Evolutionary conservation across 2,329 filamentous ascomycete genomes (phyloP).

Genomic region (Ophiostoma ips): DNA sequence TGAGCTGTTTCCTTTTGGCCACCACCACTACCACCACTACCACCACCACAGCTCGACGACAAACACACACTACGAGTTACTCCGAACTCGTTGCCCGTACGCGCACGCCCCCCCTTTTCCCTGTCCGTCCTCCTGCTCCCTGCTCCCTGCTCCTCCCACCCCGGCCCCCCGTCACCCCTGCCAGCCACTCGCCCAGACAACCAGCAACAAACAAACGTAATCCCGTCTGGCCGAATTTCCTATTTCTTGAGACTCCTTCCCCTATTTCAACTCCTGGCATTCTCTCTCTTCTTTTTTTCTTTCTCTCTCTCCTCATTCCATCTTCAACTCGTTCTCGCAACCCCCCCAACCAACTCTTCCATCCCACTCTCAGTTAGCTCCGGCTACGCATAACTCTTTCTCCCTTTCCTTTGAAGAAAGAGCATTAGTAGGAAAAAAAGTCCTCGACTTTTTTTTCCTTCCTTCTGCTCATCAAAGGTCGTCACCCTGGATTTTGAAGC

Average conservation of each 20-base stretch:
- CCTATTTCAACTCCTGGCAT: conserved; percentile 11
- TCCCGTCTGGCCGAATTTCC: conserved; percentile 6
- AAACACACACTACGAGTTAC: no score
- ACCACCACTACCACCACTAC: no score
- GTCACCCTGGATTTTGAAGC: conserved; percentile 99
- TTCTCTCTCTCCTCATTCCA: neutral
- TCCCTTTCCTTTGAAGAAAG: conserved; percentile 42
- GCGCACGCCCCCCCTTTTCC: no score
- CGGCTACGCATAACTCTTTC: conserved; percentile 21
- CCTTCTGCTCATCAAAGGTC: conserved; percentile 49
- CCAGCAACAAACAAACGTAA: neutral
- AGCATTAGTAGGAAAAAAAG: conserved; percentile 25
- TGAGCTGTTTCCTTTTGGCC: no score
- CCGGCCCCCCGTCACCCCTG: neutral
- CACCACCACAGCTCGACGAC: no score
- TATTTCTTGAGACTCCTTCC: conserved; percentile 12
- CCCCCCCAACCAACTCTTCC: no score
- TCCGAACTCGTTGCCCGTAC: no score
- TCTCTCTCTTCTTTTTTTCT: conserved; percentile 8
- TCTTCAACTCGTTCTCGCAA: no score
- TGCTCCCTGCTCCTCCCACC: neutral
- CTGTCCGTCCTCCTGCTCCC: neutral
- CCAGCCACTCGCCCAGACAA: conserved; percentile 3
- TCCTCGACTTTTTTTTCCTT: conserved; percentile 40
- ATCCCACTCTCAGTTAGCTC: conserved; percentile 1